phyloP scores from a whole-genome alignment of 2,329 filamentous ascomycete genomes.

The Onygenales sp. region DNA sequence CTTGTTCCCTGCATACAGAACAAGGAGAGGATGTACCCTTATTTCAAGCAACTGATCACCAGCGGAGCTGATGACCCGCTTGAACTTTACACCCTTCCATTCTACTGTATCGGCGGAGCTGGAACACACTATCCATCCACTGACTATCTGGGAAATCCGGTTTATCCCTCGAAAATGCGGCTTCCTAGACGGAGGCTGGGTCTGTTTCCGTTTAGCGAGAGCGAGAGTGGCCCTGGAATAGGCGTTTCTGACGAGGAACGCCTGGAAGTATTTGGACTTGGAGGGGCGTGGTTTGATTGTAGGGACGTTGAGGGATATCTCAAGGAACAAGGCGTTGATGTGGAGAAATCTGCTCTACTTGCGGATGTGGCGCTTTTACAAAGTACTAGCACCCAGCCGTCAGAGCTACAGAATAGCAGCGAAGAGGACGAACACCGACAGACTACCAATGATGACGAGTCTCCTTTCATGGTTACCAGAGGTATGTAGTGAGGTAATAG shows the following conservation, averaged over 20 bases:
- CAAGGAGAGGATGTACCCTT: background rate
- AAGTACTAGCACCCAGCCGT: no score
- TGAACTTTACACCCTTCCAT: slow-evolving; percentile 13
- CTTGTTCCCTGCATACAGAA: slow-evolving; percentile 19
- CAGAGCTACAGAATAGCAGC: no score
- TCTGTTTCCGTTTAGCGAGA: slow-evolving; percentile 8
- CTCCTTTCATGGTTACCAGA: no score
- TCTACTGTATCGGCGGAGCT: slow-evolving; percentile 48
- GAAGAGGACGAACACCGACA: background rate
- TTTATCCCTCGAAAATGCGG: slow-evolving; percentile 21
- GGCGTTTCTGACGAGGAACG: background rate
- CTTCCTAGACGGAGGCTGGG: slow-evolving; percentile 15
- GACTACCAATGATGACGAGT: background rate
- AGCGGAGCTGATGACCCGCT: slow-evolving; percentile 6
- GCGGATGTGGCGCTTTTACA: slow-evolving; percentile 12
- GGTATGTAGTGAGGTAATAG: no score
- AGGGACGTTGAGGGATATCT: slow-evolving; percentile 69
- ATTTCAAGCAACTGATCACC: background rate
- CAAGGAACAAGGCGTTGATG: slow-evolving; percentile 28
- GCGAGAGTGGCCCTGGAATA: background rate
- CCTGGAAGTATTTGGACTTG: slow-evolving; percentile 46
- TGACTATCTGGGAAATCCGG: slow-evolving; percentile 27
- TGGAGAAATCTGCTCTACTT: slow-evolving; percentile 19
- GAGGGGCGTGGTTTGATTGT: slow-evolving; percentile 66
- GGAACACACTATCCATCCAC: slow-evolving; percentile 53